Evolutionary conservation across 2,329 filamentous ascomycete species (phyloP).

Genomic region (Trichoderma citrinoviride): DNA sequence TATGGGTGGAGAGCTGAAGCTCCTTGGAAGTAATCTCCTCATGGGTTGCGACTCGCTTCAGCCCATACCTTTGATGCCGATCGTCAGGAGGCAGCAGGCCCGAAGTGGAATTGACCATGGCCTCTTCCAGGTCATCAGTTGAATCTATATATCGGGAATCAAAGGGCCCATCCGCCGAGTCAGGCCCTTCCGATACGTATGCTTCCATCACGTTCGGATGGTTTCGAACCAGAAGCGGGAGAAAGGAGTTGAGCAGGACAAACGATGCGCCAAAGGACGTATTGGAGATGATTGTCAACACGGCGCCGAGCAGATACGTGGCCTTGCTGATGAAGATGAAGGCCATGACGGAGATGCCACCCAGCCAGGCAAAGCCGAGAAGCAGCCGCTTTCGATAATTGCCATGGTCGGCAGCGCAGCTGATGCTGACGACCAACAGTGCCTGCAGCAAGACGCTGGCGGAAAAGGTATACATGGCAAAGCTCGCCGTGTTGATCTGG

Average conservation of each 20-base stretch:
- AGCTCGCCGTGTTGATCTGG: constrained; percentile 92
- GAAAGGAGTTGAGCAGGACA: constrained; percentile 90
- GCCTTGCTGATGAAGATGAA: constrained; percentile 76
- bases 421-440: constrained; percentile 91
- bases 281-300: constrained; percentile 87
- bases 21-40: constrained; percentile 60
- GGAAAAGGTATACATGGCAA: constrained; percentile 98
- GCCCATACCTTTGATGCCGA: constrained; percentile 27
- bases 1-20: constrained; percentile 79
- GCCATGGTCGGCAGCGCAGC: constrained; percentile 91
- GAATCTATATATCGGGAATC: constrained; percentile 30
- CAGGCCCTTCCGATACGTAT: constrained; percentile 31
- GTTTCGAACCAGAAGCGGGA: constrained; percentile 85
- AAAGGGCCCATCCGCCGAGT: constrained; percentile 32
- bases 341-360: constrained; percentile 79
- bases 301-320: constrained; percentile 74
- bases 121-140: constrained; percentile 28
- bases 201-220: constrained; percentile 58
- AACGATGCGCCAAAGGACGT: constrained; percentile 94
- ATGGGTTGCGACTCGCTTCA: constrained; percentile 42
- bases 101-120: constrained; percentile 43
- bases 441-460: constrained; percentile 87
- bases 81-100: constrained; percentile 44
- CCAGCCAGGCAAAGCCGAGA: constrained; percentile 77
- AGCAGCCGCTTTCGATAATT: constrained; percentile 86